A percentile compares a stretch with the other conserved stretches of the same genome.
These are phyloP conservation scores for Exophiala bonariae DNA, from an alignment of 2,329 filamentous ascomycete species.

Conservation along the genomic window DNA sequence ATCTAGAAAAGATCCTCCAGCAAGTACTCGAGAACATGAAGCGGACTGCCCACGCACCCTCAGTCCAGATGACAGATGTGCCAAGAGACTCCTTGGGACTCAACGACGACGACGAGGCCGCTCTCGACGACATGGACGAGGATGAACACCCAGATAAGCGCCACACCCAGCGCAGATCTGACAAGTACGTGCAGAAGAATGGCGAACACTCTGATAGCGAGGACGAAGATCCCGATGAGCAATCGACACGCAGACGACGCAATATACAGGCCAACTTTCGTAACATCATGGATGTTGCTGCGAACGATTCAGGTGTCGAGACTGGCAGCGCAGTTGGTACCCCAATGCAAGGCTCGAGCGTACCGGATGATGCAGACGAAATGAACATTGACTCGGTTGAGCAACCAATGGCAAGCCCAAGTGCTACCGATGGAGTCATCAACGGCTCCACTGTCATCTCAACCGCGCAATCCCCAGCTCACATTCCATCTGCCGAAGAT, in stretches of 20 bases:
- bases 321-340: constrained; percentile 49
- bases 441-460: constrained; percentile 22
- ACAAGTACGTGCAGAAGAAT: constrained; percentile 72
- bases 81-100: constrained; percentile 58
- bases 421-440: constrained; percentile 7
- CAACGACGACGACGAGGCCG: constrained; percentile 66
- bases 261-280: constrained; percentile 79
- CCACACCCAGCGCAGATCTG: constrained; percentile 78
- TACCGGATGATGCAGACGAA: constrained; percentile 48
- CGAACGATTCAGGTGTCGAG: constrained; percentile 54
- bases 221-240: constrained; percentile 74
- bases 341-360: constrained; percentile 42
- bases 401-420: constrained; percentile 19
- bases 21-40: constrained; percentile 68
- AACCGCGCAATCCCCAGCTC: constrained; percentile 14
- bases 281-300: constrained; percentile 58
- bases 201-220: constrained; percentile 87
- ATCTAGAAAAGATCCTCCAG: constrained; percentile 66
- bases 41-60: constrained; percentile 62
- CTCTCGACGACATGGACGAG: constrained; percentile 71
- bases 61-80: constrained; percentile 65
- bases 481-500: constrained; percentile 5
- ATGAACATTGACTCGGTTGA: constrained; percentile 37
- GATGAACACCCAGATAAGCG: constrained; percentile 84
- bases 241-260: constrained; percentile 83